Evolutionary conservation across 2,329 filamentous ascomycete species (phyloP).

Genomic region (Phoma sp.): DNA sequence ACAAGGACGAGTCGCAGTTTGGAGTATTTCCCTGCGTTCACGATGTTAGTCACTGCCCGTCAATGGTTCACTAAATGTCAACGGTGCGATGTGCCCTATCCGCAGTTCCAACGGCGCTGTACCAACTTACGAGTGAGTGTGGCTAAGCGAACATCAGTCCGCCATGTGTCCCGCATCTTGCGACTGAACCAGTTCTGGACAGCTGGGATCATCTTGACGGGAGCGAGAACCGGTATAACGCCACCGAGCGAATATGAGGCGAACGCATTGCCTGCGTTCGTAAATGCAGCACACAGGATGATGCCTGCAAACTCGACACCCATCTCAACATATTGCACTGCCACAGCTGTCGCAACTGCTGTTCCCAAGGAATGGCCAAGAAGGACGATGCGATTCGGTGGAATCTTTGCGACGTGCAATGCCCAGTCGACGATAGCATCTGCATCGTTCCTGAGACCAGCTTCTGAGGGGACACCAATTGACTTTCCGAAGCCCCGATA

Average conservation of each 20-base stretch:
- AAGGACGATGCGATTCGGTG: slow-evolving; percentile 77
- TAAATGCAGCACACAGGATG: slow-evolving; percentile 81
- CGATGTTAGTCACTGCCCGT: not conserved
- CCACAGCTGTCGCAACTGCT: slow-evolving; percentile 78
- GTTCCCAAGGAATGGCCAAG: slow-evolving; percentile 90
- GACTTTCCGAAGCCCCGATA: slow-evolving; percentile 90
- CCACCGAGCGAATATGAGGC: slow-evolving; percentile 80
- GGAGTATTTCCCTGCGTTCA: slow-evolving; percentile 16
- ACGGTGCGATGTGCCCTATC: not conserved
- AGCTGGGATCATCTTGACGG: slow-evolving; percentile 71
- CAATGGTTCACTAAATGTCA: not conserved
- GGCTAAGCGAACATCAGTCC: slow-evolving; percentile 71
- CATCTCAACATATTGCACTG: slow-evolving; percentile 69
- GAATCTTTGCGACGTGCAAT: slow-evolving; percentile 69
- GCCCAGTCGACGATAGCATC: slow-evolving; percentile 78
- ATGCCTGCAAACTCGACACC: slow-evolving; percentile 78
- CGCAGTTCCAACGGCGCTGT: not conserved
- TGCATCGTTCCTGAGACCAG: slow-evolving; percentile 81
- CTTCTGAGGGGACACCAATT: slow-evolving; percentile 78
- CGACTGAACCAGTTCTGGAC: slow-evolving; percentile 69
- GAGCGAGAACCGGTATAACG: slow-evolving; percentile 76
- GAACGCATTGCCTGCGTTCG: slow-evolving; percentile 75
- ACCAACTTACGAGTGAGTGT: slow-evolving; percentile 56
- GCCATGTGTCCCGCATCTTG: slow-evolving; percentile 80
- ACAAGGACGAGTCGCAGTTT: slow-evolving; percentile 40